Base-by-base conservation (phyloP, 192 early-diverging fungal genomes). In the Gamsiella multidivaricata region DNA sequence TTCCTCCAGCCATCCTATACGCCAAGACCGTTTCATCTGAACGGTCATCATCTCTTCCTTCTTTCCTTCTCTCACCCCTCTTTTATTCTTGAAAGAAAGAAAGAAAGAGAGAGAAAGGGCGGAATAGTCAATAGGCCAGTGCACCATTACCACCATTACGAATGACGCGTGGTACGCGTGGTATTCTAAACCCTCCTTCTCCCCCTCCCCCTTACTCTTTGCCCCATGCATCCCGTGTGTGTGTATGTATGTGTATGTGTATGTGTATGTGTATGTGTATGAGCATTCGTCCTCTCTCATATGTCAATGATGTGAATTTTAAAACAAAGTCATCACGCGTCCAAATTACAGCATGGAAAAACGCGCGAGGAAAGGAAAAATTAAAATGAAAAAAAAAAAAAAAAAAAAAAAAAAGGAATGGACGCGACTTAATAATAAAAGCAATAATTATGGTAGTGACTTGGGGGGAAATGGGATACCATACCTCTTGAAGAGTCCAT, bases 401-500 rank as follows among this genome's bases (percentile, higher is more conserved):
- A 55, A 55, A 18, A 33, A 12, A 18, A 43, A 46, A 33, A 54
- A 15, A 59, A 46, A 58, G 18, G 18, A 39, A 22, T 31, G 2
- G 17, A 17, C 28, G 59, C 20, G 29, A 43, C 32, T 23, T 17
- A 62, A 9, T n/a, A 12, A 34, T 5, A n/a, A n/a, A n/a, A n/a
- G n/a, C n/a, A n/a, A n/a, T n/a, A n/a, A n/a, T n/a, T n/a, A n/a
- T n/a, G n/a, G n/a, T n/a, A n/a, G n/a, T 15, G 23, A 9, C 7
- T 4, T 20, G 26, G 49, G 9, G 20, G n/a, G 45, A 18, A 29
- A 29, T 53, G 36, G 10, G 22, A 45, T 54, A 42, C 39, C 39
- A 41, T 76, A 76, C 72, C 72, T 76, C 72, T 49, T 76, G 72
- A 32, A 64, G 65, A 10, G 72, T 67, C 72, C 72, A 76, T 15